Evolutionary conservation across 2,329 filamentous ascomycete genomes (phyloP).

Genomic region (Alternaria alternata): DNA sequence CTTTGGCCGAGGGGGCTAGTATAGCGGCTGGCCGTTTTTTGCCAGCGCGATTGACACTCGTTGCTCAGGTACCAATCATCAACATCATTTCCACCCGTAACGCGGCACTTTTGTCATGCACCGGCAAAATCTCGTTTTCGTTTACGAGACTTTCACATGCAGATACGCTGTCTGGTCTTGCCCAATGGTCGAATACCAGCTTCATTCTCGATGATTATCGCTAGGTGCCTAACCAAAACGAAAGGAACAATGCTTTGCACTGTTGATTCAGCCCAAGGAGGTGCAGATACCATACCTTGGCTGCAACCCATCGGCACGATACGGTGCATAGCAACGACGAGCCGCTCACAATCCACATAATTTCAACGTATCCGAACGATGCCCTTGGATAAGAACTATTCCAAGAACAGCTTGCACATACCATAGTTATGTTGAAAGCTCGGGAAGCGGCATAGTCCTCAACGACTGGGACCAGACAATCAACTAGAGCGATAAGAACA

Average conservation of each 20-base stretch:
- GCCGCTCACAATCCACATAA: background rate
- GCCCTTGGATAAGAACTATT: background rate
- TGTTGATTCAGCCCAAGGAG: background rate
- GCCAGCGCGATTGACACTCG: background rate
- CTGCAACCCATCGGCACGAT: background rate
- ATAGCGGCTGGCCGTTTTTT: conserved; percentile 1
- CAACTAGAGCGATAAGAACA: background rate
- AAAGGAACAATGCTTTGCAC: background rate
- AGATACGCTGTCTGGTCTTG: background rate
- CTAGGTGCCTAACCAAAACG: background rate
- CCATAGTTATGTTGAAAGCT: background rate
- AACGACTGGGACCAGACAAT: background rate
- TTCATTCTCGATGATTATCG: background rate
- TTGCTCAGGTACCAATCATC: conserved; percentile 1
- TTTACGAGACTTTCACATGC: background rate
- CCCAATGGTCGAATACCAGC: background rate
- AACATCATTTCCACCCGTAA: background rate
- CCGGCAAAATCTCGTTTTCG: background rate
- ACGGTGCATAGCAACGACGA: background rate
- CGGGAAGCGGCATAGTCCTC: background rate
- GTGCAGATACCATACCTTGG: background rate
- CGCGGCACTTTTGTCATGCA: background rate
- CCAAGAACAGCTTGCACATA: background rate
- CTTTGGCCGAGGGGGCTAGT: background rate
- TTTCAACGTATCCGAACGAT: background rate